Evolutionary conservation across 2,329 filamentous ascomycete species (phyloP).

Genomic region (Colletotrichum filicis): DNA sequence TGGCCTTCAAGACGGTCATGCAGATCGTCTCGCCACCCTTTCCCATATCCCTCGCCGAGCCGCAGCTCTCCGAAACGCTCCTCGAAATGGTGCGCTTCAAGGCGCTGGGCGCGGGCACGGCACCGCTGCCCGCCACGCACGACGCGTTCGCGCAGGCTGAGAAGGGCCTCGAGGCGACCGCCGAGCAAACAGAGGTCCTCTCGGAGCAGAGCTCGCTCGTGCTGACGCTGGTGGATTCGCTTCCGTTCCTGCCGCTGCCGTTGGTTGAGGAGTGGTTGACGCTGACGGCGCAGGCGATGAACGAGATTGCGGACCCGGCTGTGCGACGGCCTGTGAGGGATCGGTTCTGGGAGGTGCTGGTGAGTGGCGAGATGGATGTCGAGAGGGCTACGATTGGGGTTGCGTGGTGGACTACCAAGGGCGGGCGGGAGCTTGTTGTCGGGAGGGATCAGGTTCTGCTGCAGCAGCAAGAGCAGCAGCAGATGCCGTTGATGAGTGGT

Average conservation of each 20-base stretch:
- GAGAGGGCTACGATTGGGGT: constrained; percentile 83
- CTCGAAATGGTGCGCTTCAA: constrained; percentile 82
- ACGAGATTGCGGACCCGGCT: constrained; percentile 67
- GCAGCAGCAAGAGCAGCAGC: neutral
- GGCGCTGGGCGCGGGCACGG: constrained; percentile 62
- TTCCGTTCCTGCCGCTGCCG: constrained; percentile 77
- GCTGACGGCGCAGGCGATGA: constrained; percentile 74
- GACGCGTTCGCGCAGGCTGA: constrained; percentile 44
- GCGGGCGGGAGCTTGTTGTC: constrained; percentile 63
- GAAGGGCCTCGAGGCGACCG: constrained; percentile 19
- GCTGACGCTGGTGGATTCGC: constrained; percentile 81
- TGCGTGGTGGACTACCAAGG: constrained; percentile 81
- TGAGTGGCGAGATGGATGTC: constrained; percentile 88
- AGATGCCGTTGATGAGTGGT: constrained; percentile 64
- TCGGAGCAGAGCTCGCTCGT: constrained; percentile 84
- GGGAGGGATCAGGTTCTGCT: constrained; percentile 25
- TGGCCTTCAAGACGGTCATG: constrained; percentile 88
- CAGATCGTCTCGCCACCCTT: constrained; percentile 85
- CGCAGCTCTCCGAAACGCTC: constrained; percentile 81
- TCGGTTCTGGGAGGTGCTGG: constrained; percentile 83
- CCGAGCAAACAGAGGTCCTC: constrained; percentile 48
- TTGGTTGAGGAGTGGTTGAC: constrained; percentile 86
- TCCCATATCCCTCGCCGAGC: constrained; percentile 76
- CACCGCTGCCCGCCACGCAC: constrained; percentile 52
- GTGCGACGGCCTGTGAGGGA: constrained; percentile 75